Evolutionary conservation across 352 stramenopile species (phyloP).

Genomic region (Aphanomyces stellatus): DNA sequence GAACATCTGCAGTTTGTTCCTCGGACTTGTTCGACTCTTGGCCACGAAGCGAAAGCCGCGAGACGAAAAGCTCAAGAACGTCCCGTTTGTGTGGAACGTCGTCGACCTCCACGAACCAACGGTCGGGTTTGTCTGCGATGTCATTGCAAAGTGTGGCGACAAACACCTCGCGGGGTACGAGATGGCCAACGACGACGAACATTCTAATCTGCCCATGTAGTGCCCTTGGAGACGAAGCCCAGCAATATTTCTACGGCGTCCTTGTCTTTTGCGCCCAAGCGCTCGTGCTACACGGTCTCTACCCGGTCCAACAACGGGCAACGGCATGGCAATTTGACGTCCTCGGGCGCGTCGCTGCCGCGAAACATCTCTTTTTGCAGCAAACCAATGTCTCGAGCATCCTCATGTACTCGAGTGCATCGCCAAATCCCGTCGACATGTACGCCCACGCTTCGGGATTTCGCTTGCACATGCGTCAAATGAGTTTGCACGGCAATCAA

Average conservation of each 20-base stretch:
- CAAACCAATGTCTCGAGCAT: constrained; percentile 53
- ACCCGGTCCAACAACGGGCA: constrained; percentile 31
- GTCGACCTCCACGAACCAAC: background rate
- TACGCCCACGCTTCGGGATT: background rate
- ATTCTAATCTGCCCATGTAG: no score
- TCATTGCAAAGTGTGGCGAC: background rate
- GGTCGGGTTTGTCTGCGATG: background rate
- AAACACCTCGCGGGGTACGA: background rate
- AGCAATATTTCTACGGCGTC: constrained; percentile 63
- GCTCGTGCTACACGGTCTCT: constrained; percentile 47
- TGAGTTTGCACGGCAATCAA: constrained; percentile 32
- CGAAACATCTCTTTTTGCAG: constrained; percentile 52
- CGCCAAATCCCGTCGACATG: background rate
- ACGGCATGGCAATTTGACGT: constrained; percentile 23
- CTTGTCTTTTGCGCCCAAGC: constrained; percentile 57
- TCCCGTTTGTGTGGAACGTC: background rate
- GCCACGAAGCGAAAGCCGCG: background rate
- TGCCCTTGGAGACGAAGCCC: constrained; percentile 38
- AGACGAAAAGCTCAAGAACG: background rate
- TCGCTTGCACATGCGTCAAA: constrained; percentile 21
- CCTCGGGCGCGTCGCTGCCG: constrained; percentile 34
- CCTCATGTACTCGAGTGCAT: constrained; percentile 29
- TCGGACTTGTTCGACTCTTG: constrained; percentile 17
- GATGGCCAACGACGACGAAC: no score
- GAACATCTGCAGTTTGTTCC: constrained; percentile 43